Evolutionary conservation across 78 protist genomes (phyloP).

Genomic region (Emiliania huxleyi): DNA sequence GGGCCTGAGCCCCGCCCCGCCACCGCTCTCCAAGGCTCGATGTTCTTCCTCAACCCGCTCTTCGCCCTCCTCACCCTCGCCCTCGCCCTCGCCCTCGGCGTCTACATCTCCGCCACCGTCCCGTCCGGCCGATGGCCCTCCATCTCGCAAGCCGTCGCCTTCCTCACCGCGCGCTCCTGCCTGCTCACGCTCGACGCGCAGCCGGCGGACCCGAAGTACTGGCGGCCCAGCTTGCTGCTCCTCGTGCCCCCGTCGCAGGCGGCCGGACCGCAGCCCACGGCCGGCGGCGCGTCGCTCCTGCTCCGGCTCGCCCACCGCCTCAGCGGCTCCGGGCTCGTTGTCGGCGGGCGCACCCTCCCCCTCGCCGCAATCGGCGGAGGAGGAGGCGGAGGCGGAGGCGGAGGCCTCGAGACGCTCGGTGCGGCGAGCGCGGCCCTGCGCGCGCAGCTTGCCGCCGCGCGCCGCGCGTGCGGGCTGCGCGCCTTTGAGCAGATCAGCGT

Average conservation of each 20-base stretch:
- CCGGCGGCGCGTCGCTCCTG: not conserved
- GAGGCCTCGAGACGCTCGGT: not conserved
- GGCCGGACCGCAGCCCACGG: not conserved
- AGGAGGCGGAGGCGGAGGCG: not conserved
- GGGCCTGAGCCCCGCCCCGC: not conserved
- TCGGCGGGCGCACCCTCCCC: not conserved
- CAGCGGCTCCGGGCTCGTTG: not conserved
- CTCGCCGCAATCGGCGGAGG: not conserved
- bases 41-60: not conserved
- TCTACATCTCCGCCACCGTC: not conserved
- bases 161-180: not conserved
- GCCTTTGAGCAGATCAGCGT: slow-evolving; percentile 38
- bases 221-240: not conserved
- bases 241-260: not conserved
- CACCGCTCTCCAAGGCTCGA: too few species aligned
- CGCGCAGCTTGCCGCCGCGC: not conserved
- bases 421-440: not conserved
- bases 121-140: not conserved
- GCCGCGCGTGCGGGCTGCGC: not conserved
- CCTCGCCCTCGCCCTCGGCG: not conserved
- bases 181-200: not conserved
- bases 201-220: not conserved
- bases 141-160: not conserved
- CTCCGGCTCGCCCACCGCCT: not conserved
- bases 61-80: not conserved